phyloP scores from a whole-genome alignment of 148 eudicot species.

The Vaccinium corymbosum region DNA sequence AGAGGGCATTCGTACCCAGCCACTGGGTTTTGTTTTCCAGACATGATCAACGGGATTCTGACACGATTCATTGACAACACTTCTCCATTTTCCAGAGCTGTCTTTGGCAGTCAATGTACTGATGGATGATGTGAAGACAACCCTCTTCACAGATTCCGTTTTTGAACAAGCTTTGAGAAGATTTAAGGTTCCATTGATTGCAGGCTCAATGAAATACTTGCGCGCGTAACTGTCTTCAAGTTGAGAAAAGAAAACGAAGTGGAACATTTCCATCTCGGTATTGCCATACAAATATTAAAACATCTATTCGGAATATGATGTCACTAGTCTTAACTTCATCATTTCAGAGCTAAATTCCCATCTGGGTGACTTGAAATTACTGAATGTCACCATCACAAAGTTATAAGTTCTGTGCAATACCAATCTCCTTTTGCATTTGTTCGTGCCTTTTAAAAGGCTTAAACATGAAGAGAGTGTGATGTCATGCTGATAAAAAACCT shows the following conservation, averaged over 20 bases:
- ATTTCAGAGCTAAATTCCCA: not conserved
- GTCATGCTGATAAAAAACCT: not conserved
- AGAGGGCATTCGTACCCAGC: constrained; percentile 46
- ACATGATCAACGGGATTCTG: constrained; percentile 40
- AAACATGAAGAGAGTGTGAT: not conserved
- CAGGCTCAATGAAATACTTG: constrained; percentile 49
- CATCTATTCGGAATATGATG: not conserved
- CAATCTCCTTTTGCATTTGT: not conserved
- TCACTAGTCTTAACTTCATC: not conserved
- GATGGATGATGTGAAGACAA: constrained; percentile 72
- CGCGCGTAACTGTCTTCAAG: constrained; percentile 48
- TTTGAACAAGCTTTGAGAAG: constrained; percentile 57
- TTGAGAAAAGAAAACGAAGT: constrained; percentile 6
- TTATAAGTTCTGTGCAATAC: not conserved
- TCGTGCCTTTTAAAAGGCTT: not conserved
- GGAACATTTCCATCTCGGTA: not conserved
- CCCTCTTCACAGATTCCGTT: constrained; percentile 45
- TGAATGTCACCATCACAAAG: not conserved
- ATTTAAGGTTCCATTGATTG: constrained; percentile 62
- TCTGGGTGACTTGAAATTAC: not conserved
- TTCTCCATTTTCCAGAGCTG: constrained; percentile 41
- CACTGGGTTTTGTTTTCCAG: constrained; percentile 47
- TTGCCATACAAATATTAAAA: not conserved
- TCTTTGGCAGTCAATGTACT: constrained; percentile 68
- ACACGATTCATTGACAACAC: constrained; percentile 61